Evolutionary conservation across 768 basidiomycete genomes (phyloP).

Genomic region (Cystofilobasidium ferigula): DNA sequence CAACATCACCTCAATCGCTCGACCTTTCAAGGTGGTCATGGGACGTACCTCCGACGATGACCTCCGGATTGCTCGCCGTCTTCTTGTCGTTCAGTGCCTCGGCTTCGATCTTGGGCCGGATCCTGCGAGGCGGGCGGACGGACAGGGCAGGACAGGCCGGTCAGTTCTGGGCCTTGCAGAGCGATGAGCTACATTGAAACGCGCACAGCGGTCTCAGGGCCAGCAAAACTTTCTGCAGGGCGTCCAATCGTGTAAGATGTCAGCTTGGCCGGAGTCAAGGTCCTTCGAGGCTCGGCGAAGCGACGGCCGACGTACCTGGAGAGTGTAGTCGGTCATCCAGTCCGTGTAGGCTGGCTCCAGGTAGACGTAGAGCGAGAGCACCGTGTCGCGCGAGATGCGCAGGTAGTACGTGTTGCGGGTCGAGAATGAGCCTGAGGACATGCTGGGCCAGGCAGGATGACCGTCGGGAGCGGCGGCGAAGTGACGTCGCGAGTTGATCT

Average conservation of each 20-base stretch:
- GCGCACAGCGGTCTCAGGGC: constrained; percentile 11
- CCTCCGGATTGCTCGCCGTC: background rate
- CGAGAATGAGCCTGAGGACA: constrained; percentile 1
- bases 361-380: constrained; percentile 18
- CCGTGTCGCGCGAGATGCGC: constrained; percentile 18
- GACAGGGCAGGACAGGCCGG: background rate
- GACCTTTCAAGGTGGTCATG: background rate
- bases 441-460: no score
- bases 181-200: background rate
- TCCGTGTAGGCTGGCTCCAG: constrained; percentile 12
- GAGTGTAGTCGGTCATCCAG: constrained; percentile 24
- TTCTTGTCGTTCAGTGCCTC: constrained; percentile 5
- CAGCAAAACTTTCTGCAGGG: constrained; percentile 1
- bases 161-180: background rate
- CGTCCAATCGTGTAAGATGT: no score
- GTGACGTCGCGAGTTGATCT: no score
- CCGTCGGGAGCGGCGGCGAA: no score
- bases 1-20: no score
- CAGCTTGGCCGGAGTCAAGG: no score
- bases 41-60: constrained; percentile 5
- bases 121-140: background rate
- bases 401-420: constrained; percentile 24
- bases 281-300: no score
- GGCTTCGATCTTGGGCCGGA: constrained; percentile 9
- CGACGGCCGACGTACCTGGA: constrained; percentile 4